These are phyloP conservation scores for Botrytis fragariae DNA, from an alignment of 2,329 filamentous ascomycete genomes.

Conservation along the genomic window DNA sequence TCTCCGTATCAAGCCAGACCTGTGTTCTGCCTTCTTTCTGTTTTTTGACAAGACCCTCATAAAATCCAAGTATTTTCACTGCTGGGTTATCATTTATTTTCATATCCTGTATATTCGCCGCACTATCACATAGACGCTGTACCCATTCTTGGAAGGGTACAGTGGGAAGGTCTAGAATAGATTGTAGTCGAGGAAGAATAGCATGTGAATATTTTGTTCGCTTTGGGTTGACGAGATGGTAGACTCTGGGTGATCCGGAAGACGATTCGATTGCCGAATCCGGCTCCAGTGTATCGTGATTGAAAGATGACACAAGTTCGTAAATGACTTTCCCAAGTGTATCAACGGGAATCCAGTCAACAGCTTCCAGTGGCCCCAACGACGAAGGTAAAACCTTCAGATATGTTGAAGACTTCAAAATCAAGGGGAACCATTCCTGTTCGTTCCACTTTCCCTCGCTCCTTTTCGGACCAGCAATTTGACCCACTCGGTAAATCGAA, in stretches of 20 bases:
- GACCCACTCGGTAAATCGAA: constrained; percentile 46
- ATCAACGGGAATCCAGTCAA: constrained; percentile 11
- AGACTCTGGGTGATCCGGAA: not conserved
- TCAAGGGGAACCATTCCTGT: constrained; percentile 5
- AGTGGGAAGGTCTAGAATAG: not conserved
- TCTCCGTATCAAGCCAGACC: constrained; percentile 2
- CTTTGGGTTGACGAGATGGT: constrained; percentile 6
- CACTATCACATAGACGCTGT: not conserved
- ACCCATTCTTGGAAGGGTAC: constrained; percentile 4
- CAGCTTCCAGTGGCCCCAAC: constrained; percentile 26
- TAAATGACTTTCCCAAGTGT: not conserved
- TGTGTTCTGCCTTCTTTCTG: not conserved
- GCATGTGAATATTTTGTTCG: not conserved
- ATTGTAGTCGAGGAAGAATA: not conserved
- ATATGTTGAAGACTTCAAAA: not conserved
- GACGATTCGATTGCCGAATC: rapidly evolving
- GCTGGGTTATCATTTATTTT: not conserved
- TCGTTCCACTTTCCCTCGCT: constrained; percentile 8
- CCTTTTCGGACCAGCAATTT: constrained; percentile 42
- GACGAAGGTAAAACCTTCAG: not conserved
- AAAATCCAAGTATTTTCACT: constrained; percentile 1
- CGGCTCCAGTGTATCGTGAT: not conserved
- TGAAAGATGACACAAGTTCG: not conserved
- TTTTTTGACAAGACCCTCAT: not conserved
- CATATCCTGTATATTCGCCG: not conserved